Percentiles rank a stretch among this genome's conserved stretches.
These are phyloP conservation scores for Boletus edulis DNA, from an alignment of 768 basidiomycete genomes.

Conservation along the genomic window DNA sequence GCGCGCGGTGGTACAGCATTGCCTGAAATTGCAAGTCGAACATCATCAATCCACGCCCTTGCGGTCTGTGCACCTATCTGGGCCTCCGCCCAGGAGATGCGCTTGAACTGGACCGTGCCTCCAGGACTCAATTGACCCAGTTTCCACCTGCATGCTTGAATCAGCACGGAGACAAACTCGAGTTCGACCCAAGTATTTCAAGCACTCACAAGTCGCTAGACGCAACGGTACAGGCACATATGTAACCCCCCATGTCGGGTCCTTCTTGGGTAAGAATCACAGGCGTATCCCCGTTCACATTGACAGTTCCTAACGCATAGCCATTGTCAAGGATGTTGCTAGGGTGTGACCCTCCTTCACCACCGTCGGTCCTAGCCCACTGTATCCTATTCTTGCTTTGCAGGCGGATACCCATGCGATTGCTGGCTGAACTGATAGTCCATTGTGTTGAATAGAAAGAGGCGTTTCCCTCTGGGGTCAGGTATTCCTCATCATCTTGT, in stretches of 20 bases:
- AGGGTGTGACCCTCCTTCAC: slow-evolving; percentile 67
- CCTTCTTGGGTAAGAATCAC: slow-evolving; percentile 62
- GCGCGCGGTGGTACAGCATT: not conserved
- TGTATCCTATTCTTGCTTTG: slow-evolving; percentile 41
- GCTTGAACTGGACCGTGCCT: slow-evolving; percentile 48
- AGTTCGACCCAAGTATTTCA: not conserved
- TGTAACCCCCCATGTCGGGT: slow-evolving; percentile 62
- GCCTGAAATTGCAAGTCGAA: slow-evolving; percentile 11
- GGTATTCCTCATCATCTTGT: slow-evolving; percentile 56
- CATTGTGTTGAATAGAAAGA: slow-evolving; percentile 53
- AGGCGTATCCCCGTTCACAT: slow-evolving; percentile 69
- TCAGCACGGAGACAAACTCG: not conserved
- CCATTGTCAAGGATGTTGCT: slow-evolving; percentile 65
- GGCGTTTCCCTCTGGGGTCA: slow-evolving; percentile 45
- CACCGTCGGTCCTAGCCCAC: slow-evolving; percentile 57
- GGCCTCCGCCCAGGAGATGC: slow-evolving; percentile 45
- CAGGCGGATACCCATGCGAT: slow-evolving; percentile 63
- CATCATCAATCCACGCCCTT: slow-evolving; percentile 31
- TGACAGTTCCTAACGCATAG: slow-evolving; percentile 53
- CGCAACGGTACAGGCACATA: slow-evolving; percentile 54
- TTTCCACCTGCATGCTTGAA: slow-evolving; percentile 53
- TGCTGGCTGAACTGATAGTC: slow-evolving; percentile 55
- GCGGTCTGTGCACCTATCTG: slow-evolving; percentile 23
- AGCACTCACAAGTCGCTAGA: slow-evolving; percentile 46
- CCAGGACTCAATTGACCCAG: slow-evolving; percentile 64